Evolutionary conservation across 805 yeast genomes (phyloP), one percentile per base, ranked within the genome.

Genomic region (Wickerhamomyces canadensis): DNA sequence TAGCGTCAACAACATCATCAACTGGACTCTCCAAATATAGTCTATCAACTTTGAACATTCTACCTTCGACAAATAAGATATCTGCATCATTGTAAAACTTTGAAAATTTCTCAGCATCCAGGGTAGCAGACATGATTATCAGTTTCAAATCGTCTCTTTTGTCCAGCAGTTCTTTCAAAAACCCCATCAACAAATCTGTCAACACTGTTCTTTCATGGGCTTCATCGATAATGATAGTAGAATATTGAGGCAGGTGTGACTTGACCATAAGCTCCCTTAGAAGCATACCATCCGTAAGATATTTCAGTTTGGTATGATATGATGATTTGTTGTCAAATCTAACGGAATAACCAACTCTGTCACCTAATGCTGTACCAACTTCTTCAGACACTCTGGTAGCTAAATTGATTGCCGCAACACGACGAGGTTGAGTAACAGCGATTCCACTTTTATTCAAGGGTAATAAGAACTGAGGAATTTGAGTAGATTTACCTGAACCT

Each of bases 401-500:
- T 56, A 91, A 71, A 43, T 88, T 87, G 35, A 93, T 86, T 2
- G 98, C 98, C 4, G 98, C 98, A 27, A 91, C 98, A 55, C 98
- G 74, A 64, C 98, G 81, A 1, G 98, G 98, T 64, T 91, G 98
- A 0, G 98, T 89, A 7, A 93, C 91, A 0, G 95, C 98, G 16
- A 91, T 79, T 19, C 72, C 67, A 42, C 76, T 77, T 15, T 61
- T 59, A 26, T 60, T 55, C 3, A 49, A 37, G 1, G 76, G 72
- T 61, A 84, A 74, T n/a, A 91, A 56, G 47, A 91, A 81, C 56
- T 91, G 98, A 0, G 98, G 98, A 33, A 91, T 80, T 64, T 91
- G 98, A 0, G 98, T 91, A 4, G 98, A 89, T 57, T 91, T 91
- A 67, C 98, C 98, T 7, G 96, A 86, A 61, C 98, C 98, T 0